Evolutionary conservation across 768 basidiomycete species (phyloP), one percentile per base, ranked within the genome.

Genomic region (Amyloporia xantha): DNA sequence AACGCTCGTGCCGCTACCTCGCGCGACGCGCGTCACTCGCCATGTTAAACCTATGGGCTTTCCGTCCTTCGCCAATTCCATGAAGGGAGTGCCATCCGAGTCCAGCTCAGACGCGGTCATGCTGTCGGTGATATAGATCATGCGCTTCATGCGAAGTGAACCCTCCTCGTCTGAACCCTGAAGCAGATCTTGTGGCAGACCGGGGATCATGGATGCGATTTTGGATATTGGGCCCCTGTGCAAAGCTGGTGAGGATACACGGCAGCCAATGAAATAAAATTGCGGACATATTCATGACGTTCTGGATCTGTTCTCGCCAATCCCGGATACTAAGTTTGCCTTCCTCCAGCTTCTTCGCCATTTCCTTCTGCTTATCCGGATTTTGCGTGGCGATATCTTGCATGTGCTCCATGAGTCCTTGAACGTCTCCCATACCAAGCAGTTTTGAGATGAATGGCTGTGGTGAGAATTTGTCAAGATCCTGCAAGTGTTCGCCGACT

Each of bases 191-290:
- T 92, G 88, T 11, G 91, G 88, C 53, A 99, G 78, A 23, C 96
- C 96, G 2, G 96, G 96, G 52, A 99, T 99, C 92, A 98, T 97
- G 13, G 89, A 91, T 24, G 96, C 93, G 60, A 99, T 94, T 69
- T 99, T 99, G 62, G 88, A 91, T 47, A 99, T 82, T 6, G 96
- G 94, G n/a, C 96, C 96, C 91, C 94, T 96, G 61, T 7, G 55
- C 52, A 25, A 30, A 25, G 47, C n/a, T n/a, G 43, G 42, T 48
- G 57, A 41, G 38, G 50, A 52, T 10, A 52, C 41, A n/a, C n/a
- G n/a, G 43, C 33, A 43, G 43, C 45, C 30, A 53, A 37, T 28
- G 19, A 30, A 5, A 11, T 4, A 54, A 19, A 40, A 27, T 43
- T n/a, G 70, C 81, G 57, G 58, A 87, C 95, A 99, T 96, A 62